Conservation (phyloP, 441 rosid species). For the Aleurites moluccanus region DNA sequence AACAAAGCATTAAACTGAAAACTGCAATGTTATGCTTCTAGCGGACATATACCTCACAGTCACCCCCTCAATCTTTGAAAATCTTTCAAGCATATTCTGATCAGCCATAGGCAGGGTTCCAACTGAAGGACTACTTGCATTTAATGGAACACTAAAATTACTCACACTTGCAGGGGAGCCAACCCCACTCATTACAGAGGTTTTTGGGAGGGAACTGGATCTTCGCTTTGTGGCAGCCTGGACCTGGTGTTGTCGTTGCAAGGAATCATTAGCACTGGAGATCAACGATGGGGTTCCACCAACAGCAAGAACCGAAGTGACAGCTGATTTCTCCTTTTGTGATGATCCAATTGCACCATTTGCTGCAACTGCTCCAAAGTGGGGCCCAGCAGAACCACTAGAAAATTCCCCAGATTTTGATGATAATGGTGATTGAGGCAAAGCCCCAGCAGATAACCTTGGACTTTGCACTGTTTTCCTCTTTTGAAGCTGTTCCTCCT, state of each 20-base stretch:
- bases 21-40: not conserved
- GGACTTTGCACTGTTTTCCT: conserved; percentile 90
- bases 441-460: conserved; percentile 68
- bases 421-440: conserved; percentile 90
- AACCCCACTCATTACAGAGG: conserved; percentile 72
- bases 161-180: conserved; percentile 94
- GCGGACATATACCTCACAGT: conserved; percentile 54
- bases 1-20: conserved; percentile 6
- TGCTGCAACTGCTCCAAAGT: conserved; percentile 67
- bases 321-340: conserved; percentile 71
- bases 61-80: conserved; percentile 78
- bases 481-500: conserved; percentile 75
- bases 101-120: conserved; percentile 72
- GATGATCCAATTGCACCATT: conserved; percentile 50
- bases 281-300: conserved; percentile 70
- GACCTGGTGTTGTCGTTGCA: conserved; percentile 73
- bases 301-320: conserved; percentile 61
- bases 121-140: conserved; percentile 78
- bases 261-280: conserved; percentile 78
- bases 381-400: conserved; percentile 78
- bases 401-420: conserved; percentile 99
- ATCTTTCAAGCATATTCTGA: conserved; percentile 71
- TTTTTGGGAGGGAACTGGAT: conserved; percentile 76
- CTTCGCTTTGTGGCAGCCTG: conserved; percentile 63
- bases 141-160: conserved; percentile 61